These are phyloP conservation scores for Cyclotella baltica DNA, from an alignment of 108 stramenopile species.

Conservation along the genomic window DNA sequence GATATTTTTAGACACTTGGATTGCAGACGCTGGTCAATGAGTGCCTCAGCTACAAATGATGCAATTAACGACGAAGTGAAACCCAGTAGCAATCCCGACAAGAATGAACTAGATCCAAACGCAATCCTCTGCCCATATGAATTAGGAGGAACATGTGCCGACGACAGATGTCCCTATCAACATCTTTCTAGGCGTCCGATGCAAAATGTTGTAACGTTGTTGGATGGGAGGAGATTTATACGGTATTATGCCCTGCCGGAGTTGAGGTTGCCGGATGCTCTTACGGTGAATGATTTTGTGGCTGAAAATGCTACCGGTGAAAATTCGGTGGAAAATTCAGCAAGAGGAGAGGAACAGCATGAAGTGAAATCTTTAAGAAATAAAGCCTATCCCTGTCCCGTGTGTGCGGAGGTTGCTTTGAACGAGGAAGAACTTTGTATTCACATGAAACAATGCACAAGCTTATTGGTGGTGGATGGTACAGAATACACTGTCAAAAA, in stretches of 20 bases:
- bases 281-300: slow-evolving; percentile 14
- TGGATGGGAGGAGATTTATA: slow-evolving; percentile 10
- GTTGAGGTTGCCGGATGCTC: slow-evolving; percentile 22
- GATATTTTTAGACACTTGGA: slow-evolving; percentile 33
- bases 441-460: slow-evolving; percentile 21
- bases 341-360: background rate
- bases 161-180: slow-evolving; percentile 72
- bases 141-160: slow-evolving; percentile 72
- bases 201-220: background rate
- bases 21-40: slow-evolving; percentile 16
- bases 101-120: slow-evolving; percentile 60
- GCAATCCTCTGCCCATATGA: slow-evolving; percentile 77
- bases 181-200: slow-evolving; percentile 38
- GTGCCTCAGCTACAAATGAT: no score
- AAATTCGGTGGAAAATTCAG: background rate
- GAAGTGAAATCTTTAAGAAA: background rate
- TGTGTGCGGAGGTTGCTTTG: slow-evolving; percentile 1
- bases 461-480: background rate
- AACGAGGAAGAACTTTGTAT: background rate
- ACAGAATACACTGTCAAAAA: slow-evolving; percentile 10
- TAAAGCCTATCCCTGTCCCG: slow-evolving; percentile 4
- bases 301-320: background rate
- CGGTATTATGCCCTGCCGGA: slow-evolving; percentile 20
- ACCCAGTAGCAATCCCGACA: background rate
- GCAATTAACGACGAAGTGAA: background rate